Conservation (phyloP, 805 yeast species). For the Brettanomyces anomalus region DNA sequence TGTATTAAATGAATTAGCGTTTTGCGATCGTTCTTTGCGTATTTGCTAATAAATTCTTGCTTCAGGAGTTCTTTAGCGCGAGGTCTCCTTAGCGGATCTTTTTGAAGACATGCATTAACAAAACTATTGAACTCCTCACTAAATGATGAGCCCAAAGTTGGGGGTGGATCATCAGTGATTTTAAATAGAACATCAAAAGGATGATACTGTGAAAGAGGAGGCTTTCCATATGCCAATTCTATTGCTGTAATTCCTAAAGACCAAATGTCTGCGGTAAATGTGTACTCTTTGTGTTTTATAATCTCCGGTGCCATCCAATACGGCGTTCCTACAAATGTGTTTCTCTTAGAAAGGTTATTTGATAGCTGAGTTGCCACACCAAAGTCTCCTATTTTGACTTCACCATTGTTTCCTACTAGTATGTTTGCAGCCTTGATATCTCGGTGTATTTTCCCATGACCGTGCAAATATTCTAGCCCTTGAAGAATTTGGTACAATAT, state of each 20-base stretch:
- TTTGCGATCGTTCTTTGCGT: constrained; percentile 26
- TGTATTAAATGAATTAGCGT: constrained; percentile 31
- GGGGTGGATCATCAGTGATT: constrained; percentile 42
- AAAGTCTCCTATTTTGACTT: constrained; percentile 87
- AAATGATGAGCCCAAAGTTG: constrained; percentile 28
- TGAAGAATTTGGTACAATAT: constrained; percentile 46
- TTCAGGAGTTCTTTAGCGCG: constrained; percentile 51
- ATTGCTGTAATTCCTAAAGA: constrained; percentile 71
- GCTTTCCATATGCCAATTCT: constrained; percentile 63
- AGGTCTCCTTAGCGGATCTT: constrained; percentile 60
- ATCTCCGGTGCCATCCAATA: constrained; percentile 49
- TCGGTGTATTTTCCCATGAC: constrained; percentile 74
- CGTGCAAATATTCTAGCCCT: constrained; percentile 61
- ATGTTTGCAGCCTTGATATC: constrained; percentile 94
- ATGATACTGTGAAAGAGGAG: constrained; percentile 51
- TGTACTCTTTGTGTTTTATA: constrained; percentile 43
- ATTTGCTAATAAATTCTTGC: constrained; percentile 49
- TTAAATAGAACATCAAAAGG: constrained; percentile 47
- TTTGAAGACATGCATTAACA: constrained; percentile 58
- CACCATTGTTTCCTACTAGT: constrained; percentile 57
- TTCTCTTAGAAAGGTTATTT: constrained; percentile 43
- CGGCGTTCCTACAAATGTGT: constrained; percentile 13
- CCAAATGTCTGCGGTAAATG: constrained; percentile 75
- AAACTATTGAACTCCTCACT: constrained; percentile 51
- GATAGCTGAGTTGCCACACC: constrained; percentile 84